phyloP scores from a whole-genome alignment of 2,329 filamentous ascomycete species.

The Trematosphaeria pertusa region DNA sequence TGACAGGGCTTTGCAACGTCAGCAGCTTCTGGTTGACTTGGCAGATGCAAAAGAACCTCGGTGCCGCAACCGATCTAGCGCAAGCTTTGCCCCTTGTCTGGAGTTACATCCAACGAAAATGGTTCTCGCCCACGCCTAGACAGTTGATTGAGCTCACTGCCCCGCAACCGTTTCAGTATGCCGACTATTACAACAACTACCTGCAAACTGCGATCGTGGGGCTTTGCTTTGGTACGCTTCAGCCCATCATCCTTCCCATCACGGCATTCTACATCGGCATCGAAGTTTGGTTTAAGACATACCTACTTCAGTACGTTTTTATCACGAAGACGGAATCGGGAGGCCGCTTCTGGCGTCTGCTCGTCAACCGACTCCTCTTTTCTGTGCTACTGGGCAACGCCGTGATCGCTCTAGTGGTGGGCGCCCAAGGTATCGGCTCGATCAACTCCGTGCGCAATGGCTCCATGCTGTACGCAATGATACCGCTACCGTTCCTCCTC shows the following conservation, averaged over 20 bases:
- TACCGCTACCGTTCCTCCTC: slow-evolving; percentile 80
- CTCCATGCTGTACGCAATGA: slow-evolving; percentile 70
- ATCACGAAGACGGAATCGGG: slow-evolving; percentile 96
- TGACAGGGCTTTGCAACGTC: slow-evolving; percentile 78
- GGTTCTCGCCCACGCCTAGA: slow-evolving; percentile 84
- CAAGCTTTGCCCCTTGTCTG: slow-evolving; percentile 83
- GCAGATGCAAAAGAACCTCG: slow-evolving; percentile 88
- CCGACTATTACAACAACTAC: slow-evolving; percentile 97
- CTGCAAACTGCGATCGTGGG: slow-evolving; percentile 90
- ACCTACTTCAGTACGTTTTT: slow-evolving; percentile 83
- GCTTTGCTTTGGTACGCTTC: slow-evolving; percentile 80
- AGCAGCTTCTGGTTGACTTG: slow-evolving; percentile 94
- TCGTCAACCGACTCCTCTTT: slow-evolving; percentile 93
- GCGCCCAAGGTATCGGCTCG: slow-evolving; percentile 64
- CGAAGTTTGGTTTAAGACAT: slow-evolving; percentile 92
- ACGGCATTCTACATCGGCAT: slow-evolving; percentile 87
- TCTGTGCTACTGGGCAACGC: slow-evolving; percentile 78
- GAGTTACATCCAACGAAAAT: slow-evolving; percentile 80
- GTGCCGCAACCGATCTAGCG: slow-evolving; percentile 79
- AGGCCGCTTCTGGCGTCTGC: slow-evolving; percentile 85
- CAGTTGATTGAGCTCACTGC: slow-evolving; percentile 93
- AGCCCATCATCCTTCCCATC: slow-evolving; percentile 85
- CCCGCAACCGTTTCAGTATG: slow-evolving; percentile 90
- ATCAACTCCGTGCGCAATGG: slow-evolving; percentile 49
- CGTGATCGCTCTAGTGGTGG: slow-evolving; percentile 78